Base-by-base conservation (phyloP, 2,329 filamentous ascomycete species). In the Tolypocladium tundrense region DNA sequence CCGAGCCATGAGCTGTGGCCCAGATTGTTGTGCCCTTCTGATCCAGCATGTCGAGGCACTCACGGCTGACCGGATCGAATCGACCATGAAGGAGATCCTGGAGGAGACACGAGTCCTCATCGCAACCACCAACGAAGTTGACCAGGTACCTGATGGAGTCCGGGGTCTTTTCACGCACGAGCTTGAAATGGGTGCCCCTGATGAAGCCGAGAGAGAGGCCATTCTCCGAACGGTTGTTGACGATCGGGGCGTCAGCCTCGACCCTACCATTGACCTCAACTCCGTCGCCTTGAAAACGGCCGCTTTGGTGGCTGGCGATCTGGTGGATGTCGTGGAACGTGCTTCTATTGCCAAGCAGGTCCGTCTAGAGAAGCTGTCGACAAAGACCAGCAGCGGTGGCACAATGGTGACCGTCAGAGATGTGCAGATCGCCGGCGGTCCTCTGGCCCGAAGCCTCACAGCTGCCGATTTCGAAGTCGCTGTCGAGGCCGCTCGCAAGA, bases 151-250 rank as follows among this genome's bases (percentile, higher is more conserved):
- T 0, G 92, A 97, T 66, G 89, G 89, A 0, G 86, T 97, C 24
- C 85, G 94, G 56, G 91, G 91, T 13, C 78, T 97, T 3, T 97
- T 99, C 70, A 96, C 91, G 0, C 93, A 99, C 66, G 94, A 99
- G 72, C 80, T 99, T 48, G 93, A 97, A 68, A 91, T 99, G 83
- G 84, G 79, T 51, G 94, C 94, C 0, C 94, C 94, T 0, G 92
- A 97, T 65, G 94, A 99, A 70, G 86, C 85, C 33, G 93, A 97
- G 72, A 82, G 94, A 74, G 92, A 96, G 74, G 88, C 88, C 2
- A 94, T 97, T 53, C 75, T 99, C 10, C 84, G 83, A 55, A 86
- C 86, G 60, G 89, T 95, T 41, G 82, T 97, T 40, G 82, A 88
- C 40, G 86, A 91, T 59, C 83, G 86, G 35, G 86, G 88, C 2